Evolutionary conservation across 2,329 filamentous ascomycete genomes (phyloP), one percentile per base, ranked within the genome.

Genomic region (Microdochium paspali): DNA sequence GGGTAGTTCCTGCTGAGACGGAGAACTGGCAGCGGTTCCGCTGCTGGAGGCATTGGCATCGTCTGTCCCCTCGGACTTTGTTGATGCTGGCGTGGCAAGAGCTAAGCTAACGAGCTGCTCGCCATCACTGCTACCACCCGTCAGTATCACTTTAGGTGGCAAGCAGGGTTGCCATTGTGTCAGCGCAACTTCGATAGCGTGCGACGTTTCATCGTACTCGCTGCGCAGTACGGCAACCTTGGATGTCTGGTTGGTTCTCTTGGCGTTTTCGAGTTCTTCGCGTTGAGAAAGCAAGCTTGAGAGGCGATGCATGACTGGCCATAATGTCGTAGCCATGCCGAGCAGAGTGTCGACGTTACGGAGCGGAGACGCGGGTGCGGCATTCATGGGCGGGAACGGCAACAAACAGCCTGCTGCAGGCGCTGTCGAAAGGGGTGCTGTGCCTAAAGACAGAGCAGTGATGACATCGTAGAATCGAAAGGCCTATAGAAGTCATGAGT

Each of bases 381-480:
- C 66, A 47, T 74, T 66, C n/a, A 71, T 58, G 2, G 71, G 68
- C 15, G 74, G 68, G 32, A 75, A 65, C 1, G 73, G 71, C 3
- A 71, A 59, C 2, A 75, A 64, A 23, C 70, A 67, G 15, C 69
- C 69, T 4, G 69, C 66, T 12, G 70, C 69, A 2, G 74, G 71
- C 3, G 73, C 68, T 12, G 66, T 70, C 1, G 76, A 75, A 12
- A 81, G 66, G 2, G 79, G 78, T 4, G 76, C 67, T 12, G 75
- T 79, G 47, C 77, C 78, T 45, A 82, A 71, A 0, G 79, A 83
- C 25, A 84, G 64, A 1, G 80, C 79, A 5, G 79, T 74, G 48
- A 82, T 82, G 21, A 83, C 79, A 57, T 83, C 79, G 61, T 83
- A 82, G 54, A 82, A 83, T 5, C 76, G 73, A 54, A 83, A 84